Percentiles rank a stretch among this genome's conserved stretches.
phyloP scores from a whole-genome alignment of 805 yeast species.

The Spathaspora hagerdaliae region DNA sequence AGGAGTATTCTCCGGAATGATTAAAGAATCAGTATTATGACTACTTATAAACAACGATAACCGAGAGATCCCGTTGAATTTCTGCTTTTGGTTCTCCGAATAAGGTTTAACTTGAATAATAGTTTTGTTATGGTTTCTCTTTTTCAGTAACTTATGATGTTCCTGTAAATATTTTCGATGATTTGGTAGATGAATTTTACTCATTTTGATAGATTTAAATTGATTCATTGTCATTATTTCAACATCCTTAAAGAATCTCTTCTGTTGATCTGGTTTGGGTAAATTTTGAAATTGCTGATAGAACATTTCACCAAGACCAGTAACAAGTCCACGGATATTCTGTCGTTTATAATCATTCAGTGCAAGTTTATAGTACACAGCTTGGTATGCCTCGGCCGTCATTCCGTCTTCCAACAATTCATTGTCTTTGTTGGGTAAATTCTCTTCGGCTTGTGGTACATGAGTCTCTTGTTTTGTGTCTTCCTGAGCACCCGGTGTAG shows the following conservation, averaged over 20 bases:
- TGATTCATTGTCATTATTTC: conserved; percentile 21
- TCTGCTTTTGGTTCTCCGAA: conserved; percentile 53
- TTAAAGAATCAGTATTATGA: conserved; percentile 5
- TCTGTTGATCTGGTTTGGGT: conserved; percentile 5
- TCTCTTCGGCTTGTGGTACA: conserved; percentile 1
- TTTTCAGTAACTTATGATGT: conserved; percentile 25
- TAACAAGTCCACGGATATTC: conserved; percentile 20
- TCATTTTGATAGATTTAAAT: conserved; percentile 25
- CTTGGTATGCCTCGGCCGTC: conserved; percentile 46
- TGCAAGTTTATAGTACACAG: conserved; percentile 46
- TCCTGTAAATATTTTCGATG: conserved; percentile 28
- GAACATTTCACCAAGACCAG: conserved; percentile 18
- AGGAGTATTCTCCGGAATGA: conserved; percentile 44
- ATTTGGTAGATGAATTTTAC: conserved; percentile 31
- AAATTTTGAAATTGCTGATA: conserved; percentile 3
- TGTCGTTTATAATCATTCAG: conserved; percentile 43
- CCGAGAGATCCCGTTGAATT: conserved; percentile 67
- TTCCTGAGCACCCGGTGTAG: conserved; percentile 1
- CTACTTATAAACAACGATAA: conserved; percentile 52
- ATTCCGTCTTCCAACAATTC: conserved; percentile 37
- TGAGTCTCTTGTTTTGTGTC: neutral
- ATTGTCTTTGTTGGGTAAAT: conserved; percentile 41
- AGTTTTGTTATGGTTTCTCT: conserved; percentile 18
- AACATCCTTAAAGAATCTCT: conserved; percentile 9
- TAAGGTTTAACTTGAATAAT: conserved; percentile 51